These are phyloP conservation scores for Podila minutissima DNA, from an alignment of 192 early-diverging fungal species.

Conservation along the genomic window DNA sequence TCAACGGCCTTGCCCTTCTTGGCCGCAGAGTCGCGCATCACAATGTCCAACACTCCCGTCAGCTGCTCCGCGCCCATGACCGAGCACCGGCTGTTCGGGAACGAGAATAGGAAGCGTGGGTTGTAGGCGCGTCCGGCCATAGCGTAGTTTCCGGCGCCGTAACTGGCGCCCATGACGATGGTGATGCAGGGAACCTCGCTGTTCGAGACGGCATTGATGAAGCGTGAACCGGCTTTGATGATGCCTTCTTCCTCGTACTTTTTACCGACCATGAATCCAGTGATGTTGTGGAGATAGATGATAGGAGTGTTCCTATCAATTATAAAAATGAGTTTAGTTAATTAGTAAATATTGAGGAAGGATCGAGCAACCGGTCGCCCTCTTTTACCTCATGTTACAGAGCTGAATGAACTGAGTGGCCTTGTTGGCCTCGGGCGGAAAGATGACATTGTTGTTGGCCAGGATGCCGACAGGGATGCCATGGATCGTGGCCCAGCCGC, in stretches of 20 bases:
- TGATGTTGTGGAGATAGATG: slow-evolving; percentile 72
- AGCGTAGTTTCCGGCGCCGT: slow-evolving; percentile 77
- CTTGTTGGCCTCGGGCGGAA: slow-evolving; percentile 70
- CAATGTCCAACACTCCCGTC: slow-evolving; percentile 71
- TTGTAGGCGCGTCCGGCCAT: slow-evolving; percentile 75
- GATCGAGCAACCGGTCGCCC: no score
- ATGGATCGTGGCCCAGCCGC: slow-evolving; percentile 73
- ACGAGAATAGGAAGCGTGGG: slow-evolving; percentile 72
- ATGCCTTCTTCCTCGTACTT: slow-evolving; percentile 74
- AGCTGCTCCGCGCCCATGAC: slow-evolving; percentile 78
- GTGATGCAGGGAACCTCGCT: slow-evolving; percentile 66
- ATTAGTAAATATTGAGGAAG: no score
- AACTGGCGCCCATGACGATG: slow-evolving; percentile 72
- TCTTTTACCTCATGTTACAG: slow-evolving; percentile 55
- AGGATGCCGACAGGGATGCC: slow-evolving; percentile 75
- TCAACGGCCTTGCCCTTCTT: slow-evolving; percentile 59
- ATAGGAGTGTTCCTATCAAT: slow-evolving; percentile 58
- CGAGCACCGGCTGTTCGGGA: slow-evolving; percentile 71
- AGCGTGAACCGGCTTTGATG: slow-evolving; percentile 71
- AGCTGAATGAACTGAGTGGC: slow-evolving; percentile 75
- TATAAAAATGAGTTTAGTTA: no score
- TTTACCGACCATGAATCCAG: slow-evolving; percentile 77
- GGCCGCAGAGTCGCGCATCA: slow-evolving; percentile 66
- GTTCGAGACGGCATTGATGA: slow-evolving; percentile 76
- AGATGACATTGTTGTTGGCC: slow-evolving; percentile 71